Conservation (phyloP, 768 basidiomycete genomes). For the Rhodotorula taiwanensis region DNA sequence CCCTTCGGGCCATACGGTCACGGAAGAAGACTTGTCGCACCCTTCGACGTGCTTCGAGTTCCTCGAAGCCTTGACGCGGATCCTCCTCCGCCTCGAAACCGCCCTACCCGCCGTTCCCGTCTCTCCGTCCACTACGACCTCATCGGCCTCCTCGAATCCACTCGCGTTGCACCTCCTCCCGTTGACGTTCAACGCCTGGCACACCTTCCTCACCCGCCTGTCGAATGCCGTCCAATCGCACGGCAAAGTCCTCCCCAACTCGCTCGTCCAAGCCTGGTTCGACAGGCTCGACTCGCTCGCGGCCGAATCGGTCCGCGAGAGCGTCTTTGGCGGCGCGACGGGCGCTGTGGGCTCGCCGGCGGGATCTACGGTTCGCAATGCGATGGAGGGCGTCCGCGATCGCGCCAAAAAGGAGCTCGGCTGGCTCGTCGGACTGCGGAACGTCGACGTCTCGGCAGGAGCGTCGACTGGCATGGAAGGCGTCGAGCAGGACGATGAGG, state of each 20-base stretch:
- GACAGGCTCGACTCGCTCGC: constrained; percentile 27
- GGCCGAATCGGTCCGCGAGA: background rate
- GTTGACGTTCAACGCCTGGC: constrained; percentile 36
- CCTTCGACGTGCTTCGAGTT: constrained; percentile 38
- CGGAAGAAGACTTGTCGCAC: constrained; percentile 23
- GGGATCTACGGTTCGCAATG: constrained; percentile 17
- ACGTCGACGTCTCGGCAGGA: background rate
- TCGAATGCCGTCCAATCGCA: constrained; percentile 28
- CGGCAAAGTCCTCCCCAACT: constrained; percentile 34
- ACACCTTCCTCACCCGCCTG: constrained; percentile 35
- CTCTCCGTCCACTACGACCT: constrained; percentile 4
- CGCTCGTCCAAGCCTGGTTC: constrained; percentile 33
- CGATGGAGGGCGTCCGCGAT: constrained; percentile 37
- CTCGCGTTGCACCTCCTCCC: constrained; percentile 34
- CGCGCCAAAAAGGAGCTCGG: constrained; percentile 37
- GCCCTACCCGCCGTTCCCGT: constrained; percentile 24
- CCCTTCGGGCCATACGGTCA: background rate
- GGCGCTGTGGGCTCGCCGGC: background rate
- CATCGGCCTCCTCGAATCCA: background rate
- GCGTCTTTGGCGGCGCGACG: background rate
- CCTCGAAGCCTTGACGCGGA: constrained; percentile 34
- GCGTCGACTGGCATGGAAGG: constrained; percentile 4
- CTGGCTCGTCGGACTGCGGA: constrained; percentile 34
- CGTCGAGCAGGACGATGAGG: constrained; percentile 20
- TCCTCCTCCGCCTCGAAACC: constrained; percentile 32